Evolutionary conservation across 257 asterid species (phyloP).

Genomic region (Primulina tabacum): DNA sequence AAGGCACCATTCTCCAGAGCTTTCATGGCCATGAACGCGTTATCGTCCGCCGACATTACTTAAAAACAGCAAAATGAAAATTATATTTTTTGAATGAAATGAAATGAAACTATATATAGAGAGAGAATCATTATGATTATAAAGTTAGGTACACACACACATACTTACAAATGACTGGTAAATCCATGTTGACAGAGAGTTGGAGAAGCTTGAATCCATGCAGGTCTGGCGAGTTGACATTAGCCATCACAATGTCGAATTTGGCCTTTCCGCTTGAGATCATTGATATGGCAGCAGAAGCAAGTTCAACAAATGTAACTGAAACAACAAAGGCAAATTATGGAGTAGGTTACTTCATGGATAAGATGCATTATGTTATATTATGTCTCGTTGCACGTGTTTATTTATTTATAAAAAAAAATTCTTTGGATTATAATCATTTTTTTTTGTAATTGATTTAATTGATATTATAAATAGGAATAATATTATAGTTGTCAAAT

Average conservation of each 20-base stretch:
- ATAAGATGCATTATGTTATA: too few relatives aligned
- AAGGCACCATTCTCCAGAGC: constrained; percentile 38
- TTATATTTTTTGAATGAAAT: neutral
- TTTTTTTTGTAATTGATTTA: too few relatives aligned
- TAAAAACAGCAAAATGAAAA: neutral
- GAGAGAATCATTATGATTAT: too few relatives aligned
- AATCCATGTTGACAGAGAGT: constrained; percentile 26
- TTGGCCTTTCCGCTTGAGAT: constrained; percentile 29
- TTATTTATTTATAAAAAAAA: too few relatives aligned
- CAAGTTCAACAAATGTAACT: constrained; percentile 13
- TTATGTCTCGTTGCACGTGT: too few relatives aligned
- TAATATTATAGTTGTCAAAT: too few relatives aligned
- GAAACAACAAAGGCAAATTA: neutral
- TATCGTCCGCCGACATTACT: constrained; percentile 37
- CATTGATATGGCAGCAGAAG: constrained; percentile 20
- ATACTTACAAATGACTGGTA: constrained; percentile 35
- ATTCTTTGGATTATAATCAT: too few relatives aligned
- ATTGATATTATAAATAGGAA: too few relatives aligned
- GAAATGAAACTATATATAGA: neutral
- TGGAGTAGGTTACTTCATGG: too few relatives aligned
- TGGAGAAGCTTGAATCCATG: constrained; percentile 39
- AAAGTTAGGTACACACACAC: too few relatives aligned
- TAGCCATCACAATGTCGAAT: constrained; percentile 36
- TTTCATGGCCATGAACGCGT: constrained; percentile 26
- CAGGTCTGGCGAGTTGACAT: constrained; percentile 42